Evolutionary conservation across 345 rosid species (phyloP).

Genomic region (Citrus unshiu): DNA sequence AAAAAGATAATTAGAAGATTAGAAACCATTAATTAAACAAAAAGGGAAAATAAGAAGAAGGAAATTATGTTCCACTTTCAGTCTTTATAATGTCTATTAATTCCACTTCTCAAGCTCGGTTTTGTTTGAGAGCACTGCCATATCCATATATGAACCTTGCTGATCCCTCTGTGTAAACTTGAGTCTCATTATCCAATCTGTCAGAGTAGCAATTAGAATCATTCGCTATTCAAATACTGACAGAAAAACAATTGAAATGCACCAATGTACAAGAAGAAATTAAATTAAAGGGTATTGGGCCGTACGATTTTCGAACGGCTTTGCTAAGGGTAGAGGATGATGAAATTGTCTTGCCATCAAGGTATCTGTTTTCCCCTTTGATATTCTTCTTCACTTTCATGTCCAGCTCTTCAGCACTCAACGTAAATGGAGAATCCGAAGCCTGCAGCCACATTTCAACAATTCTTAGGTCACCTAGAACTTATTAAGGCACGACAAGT

Average conservation of each 20-base stretch:
- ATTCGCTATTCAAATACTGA: background rate
- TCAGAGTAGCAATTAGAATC: background rate
- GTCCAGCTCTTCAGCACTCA: constrained; percentile 47
- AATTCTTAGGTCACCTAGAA: background rate
- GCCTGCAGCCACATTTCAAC: constrained; percentile 32
- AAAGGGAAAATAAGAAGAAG: background rate
- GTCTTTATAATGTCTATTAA: constrained; percentile 3
- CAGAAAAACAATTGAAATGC: background rate
- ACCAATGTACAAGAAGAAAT: too few relatives aligned
- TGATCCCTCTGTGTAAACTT: constrained; percentile 57
- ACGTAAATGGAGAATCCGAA: constrained; percentile 41
- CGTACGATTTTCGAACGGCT: constrained; percentile 54
- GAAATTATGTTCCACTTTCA: constrained; percentile 13
- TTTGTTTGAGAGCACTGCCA: constrained; percentile 36
- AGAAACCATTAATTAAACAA: background rate
- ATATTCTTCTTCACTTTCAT: constrained; percentile 43
- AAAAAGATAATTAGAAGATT: constrained; percentile 1
- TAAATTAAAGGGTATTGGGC: background rate
- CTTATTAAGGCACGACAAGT: background rate
- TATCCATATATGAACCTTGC: constrained; percentile 64
- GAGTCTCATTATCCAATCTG: constrained; percentile 56
- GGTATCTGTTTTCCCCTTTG: constrained; percentile 46
- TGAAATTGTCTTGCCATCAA: constrained; percentile 52
- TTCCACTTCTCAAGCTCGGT: constrained; percentile 23
- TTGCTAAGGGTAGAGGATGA: constrained; percentile 52